Conservation (phyloP, 192 early-diverging fungal species). For the Rhizophagus clarus region DNA sequence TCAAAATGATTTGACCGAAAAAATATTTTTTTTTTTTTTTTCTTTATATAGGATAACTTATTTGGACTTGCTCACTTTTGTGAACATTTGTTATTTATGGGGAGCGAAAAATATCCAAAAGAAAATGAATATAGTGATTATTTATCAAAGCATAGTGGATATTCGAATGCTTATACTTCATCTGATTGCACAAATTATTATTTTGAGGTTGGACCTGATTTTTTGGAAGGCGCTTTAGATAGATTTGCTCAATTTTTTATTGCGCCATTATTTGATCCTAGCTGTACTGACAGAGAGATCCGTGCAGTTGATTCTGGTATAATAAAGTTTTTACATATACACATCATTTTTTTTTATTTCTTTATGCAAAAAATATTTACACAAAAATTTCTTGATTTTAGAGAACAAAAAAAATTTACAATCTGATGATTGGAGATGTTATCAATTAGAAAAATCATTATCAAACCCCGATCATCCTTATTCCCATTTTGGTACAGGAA, state of each 20-base stretch:
- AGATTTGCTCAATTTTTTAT: slow-evolving; percentile 88
- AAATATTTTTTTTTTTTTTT: neutral
- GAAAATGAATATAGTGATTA: slow-evolving; percentile 62
- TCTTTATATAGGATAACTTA: slow-evolving; percentile 45
- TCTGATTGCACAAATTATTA: slow-evolving; percentile 53
- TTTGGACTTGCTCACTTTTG: slow-evolving; percentile 71
- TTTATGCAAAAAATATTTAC: neutral
- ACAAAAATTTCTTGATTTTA: neutral
- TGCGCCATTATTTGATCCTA: slow-evolving; percentile 76
- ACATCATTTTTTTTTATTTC: neutral
- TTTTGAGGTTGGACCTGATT: slow-evolving; percentile 55
- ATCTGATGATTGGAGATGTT: slow-evolving; percentile 77
- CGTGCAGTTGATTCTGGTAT: slow-evolving; percentile 83
- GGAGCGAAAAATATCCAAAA: slow-evolving; percentile 67
- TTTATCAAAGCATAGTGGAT: slow-evolving; percentile 52
- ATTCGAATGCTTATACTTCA: slow-evolving; percentile 53
- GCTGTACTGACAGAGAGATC: slow-evolving; percentile 88
- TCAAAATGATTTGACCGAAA: too few species aligned
- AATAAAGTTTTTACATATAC: neutral
- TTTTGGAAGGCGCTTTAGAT: slow-evolving; percentile 54
- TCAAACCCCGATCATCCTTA: slow-evolving; percentile 74
- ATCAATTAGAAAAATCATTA: slow-evolving; percentile 79
- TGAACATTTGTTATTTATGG: slow-evolving; percentile 72
- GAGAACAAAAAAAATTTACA: slow-evolving; percentile 93
- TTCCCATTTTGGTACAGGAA: slow-evolving; percentile 86